Evolutionary conservation across 208 protist species (phyloP).

Genomic region (Trypanosoma cruzi): DNA sequence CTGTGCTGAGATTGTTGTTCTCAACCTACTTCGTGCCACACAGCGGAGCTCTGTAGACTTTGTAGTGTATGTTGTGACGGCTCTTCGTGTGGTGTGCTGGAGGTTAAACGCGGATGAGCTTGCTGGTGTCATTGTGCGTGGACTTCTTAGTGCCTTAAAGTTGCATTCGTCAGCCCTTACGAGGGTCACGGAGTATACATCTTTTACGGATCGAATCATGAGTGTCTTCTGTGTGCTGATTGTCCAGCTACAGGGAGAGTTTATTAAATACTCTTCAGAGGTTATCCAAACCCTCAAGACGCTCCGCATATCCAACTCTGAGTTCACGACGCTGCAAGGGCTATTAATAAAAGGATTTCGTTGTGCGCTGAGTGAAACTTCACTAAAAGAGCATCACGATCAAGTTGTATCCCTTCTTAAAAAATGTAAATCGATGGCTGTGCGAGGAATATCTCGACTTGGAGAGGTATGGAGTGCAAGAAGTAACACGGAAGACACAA

Average conservation of each 20-base stretch:
- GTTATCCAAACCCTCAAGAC: slow-evolving; percentile 73
- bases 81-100: slow-evolving; percentile 68
- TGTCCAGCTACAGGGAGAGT: slow-evolving; percentile 67
- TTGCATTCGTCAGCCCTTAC: background rate
- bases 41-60: slow-evolving; percentile 54
- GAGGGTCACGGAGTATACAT: slow-evolving; percentile 19
- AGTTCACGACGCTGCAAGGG: slow-evolving; percentile 69
- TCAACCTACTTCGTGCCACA: slow-evolving; percentile 61
- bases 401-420: slow-evolving; percentile 56
- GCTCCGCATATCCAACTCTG: slow-evolving; percentile 52
- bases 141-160: slow-evolving; percentile 51
- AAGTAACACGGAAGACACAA: slow-evolving; percentile 45
- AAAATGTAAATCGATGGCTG: slow-evolving; percentile 59
- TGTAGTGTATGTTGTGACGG: slow-evolving; percentile 45
- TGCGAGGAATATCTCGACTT: slow-evolving; percentile 49
- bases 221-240: slow-evolving; percentile 70
- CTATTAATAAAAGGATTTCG: slow-evolving; percentile 43
- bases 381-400: slow-evolving; percentile 41
- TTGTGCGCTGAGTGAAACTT: slow-evolving; percentile 39
- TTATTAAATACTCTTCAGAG: slow-evolving; percentile 76
- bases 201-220: slow-evolving; percentile 66
- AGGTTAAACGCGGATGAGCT: slow-evolving; percentile 76
- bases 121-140: slow-evolving; percentile 79
- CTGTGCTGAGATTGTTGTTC: slow-evolving; percentile 56
- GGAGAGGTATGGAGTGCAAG: slow-evolving; percentile 65